Percentiles rank a stretch among this genome's conserved stretches.
These are phyloP conservation scores for Ormosia emarginata DNA, from an alignment of 306 rosid genomes.

Conservation along the genomic window DNA sequence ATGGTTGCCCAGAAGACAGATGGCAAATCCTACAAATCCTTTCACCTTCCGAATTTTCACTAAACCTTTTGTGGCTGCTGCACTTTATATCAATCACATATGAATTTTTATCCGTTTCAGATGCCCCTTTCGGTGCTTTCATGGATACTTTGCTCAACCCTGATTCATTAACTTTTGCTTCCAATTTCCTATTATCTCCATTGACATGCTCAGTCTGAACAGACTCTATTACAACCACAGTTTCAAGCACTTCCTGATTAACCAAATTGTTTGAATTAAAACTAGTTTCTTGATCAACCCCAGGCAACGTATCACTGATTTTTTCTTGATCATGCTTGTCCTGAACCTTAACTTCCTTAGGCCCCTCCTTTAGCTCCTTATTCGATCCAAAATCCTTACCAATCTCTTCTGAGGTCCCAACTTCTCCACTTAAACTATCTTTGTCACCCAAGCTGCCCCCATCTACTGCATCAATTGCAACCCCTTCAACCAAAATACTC, in stretches of 20 bases:
- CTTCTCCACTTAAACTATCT: conserved; percentile 4
- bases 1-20: conserved; percentile 56
- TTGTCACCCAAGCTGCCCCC: conserved; percentile 25
- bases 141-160: conserved; percentile 37
- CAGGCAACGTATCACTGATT: conserved; percentile 23
- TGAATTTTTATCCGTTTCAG: conserved; percentile 47
- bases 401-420: conserved; percentile 27
- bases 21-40: conserved; percentile 92
- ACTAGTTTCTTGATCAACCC: conserved; percentile 41
- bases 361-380: conserved; percentile 23
- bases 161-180: conserved; percentile 34
- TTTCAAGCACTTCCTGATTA: conserved; percentile 42
- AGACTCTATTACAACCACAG: conserved; percentile 45
- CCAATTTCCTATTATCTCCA: conserved; percentile 37
- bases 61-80: conserved; percentile 37
- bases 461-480: conserved; percentile 34
- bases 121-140: conserved; percentile 37
- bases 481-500: conserved; percentile 35
- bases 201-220: conserved; percentile 32
- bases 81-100: conserved; percentile 57
- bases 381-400: conserved; percentile 31
- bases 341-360: conserved; percentile 8
- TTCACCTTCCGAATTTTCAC: conserved; percentile 58
- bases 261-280: conserved; percentile 36
- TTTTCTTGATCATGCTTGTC: conserved; percentile 19